Conservation (phyloP, 441 rosid genomes). For the Pelargonium cotyledonis region DNA sequence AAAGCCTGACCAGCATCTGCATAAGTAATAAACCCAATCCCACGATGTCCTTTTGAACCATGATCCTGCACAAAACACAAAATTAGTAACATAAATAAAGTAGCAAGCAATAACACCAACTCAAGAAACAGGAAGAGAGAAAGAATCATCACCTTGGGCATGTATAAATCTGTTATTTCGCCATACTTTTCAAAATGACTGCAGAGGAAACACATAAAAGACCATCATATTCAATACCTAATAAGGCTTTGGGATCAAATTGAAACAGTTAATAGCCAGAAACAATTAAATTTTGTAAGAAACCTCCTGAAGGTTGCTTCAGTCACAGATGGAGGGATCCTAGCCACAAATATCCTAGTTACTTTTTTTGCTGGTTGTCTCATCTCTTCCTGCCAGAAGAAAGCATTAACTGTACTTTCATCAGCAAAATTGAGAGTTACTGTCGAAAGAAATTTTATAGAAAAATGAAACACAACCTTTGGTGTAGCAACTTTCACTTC, state of each 20-base stretch:
- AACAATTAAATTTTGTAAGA: background rate
- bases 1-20: constrained; percentile 57
- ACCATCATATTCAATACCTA: constrained; percentile 12
- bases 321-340: constrained; percentile 73
- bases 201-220: constrained; percentile 23
- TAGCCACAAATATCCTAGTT: constrained; percentile 84
- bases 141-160: constrained; percentile 69
- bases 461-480: constrained; percentile 42
- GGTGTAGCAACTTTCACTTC: constrained; percentile 95
- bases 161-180: constrained; percentile 79
- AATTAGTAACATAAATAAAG: background rate
- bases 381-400: constrained; percentile 78
- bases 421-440: background rate
- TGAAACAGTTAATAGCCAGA: background rate
- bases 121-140: constrained; percentile 1
- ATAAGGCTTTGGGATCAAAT: constrained; percentile 4
- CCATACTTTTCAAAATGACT: constrained; percentile 94
- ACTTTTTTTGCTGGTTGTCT: constrained; percentile 73
- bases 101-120: background rate
- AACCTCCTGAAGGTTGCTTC: constrained; percentile 72
- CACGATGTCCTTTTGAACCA: constrained; percentile 74
- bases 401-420: constrained; percentile 9
- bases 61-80: constrained; percentile 50
- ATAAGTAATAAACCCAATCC: constrained; percentile 89
- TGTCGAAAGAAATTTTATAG: background rate